Percentiles rank a stretch among this genome's conserved stretches.
Conservation (phyloP, 441 rosid species). For the Pelargonium cotyledonis region DNA sequence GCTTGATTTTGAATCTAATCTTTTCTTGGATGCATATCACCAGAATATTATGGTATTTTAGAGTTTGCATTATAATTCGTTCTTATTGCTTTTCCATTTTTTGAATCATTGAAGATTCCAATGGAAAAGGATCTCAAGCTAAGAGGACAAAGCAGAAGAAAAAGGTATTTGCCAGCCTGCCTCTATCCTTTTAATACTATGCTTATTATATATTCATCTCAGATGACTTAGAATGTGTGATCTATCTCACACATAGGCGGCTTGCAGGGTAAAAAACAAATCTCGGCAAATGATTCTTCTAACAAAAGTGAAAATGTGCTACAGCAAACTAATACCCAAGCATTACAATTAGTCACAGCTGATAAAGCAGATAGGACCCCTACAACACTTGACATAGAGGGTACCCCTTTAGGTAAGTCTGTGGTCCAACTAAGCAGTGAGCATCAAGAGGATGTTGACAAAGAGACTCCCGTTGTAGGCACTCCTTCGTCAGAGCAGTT, state of each 20-base stretch:
- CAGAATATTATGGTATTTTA: too few relatives aligned
- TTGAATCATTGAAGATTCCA: constrained; percentile 30
- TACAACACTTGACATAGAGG: constrained; percentile 36
- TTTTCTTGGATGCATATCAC: too few relatives aligned
- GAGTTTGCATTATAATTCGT: neutral
- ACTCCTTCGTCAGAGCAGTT: constrained; percentile 28
- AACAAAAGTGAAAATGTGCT: constrained; percentile 27
- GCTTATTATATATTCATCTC: neutral
- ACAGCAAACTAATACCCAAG: constrained; percentile 32
- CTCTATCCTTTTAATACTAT: constrained; percentile 11
- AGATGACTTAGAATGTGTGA: constrained; percentile 3
- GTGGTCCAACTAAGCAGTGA: constrained; percentile 28
- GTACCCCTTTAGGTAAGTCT: constrained; percentile 29
- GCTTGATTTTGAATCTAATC: too few relatives aligned
- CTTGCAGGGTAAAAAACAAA: constrained; percentile 51
- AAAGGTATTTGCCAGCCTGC: constrained; percentile 44
- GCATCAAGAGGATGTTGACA: constrained; percentile 24
- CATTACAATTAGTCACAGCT: constrained; percentile 29
- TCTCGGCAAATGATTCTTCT: constrained; percentile 34
- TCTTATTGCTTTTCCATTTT: constrained; percentile 8
- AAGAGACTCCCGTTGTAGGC: constrained; percentile 28
- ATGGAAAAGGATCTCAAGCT: constrained; percentile 62
- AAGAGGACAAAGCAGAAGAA: constrained; percentile 42
- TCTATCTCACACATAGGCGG: constrained; percentile 22
- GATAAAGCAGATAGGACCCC: constrained; percentile 29